Conservation (phyloP, 2,329 filamentous ascomycete genomes). For the Calonectria pauciramosa region DNA sequence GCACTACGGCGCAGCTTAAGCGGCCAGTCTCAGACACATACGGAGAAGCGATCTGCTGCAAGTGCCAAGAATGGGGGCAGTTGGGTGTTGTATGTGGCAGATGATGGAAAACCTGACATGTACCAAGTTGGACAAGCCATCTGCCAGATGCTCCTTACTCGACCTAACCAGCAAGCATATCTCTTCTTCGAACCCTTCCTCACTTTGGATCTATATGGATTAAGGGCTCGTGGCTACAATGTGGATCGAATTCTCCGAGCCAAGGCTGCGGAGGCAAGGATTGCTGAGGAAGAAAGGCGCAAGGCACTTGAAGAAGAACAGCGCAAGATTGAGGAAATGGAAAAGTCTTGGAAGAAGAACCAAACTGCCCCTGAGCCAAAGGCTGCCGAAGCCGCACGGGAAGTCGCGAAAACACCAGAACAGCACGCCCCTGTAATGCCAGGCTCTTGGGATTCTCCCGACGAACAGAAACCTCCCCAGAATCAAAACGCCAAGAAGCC, state of each 20-base stretch:
- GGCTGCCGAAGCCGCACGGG: slow-evolving; percentile 54
- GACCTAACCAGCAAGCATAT: slow-evolving; percentile 89
- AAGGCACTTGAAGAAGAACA: slow-evolving; percentile 82
- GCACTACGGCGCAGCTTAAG: slow-evolving; percentile 82
- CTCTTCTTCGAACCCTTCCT: slow-evolving; percentile 93
- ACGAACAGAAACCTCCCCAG: slow-evolving; percentile 54
- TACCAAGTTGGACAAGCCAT: slow-evolving; percentile 94
- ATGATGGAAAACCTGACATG: slow-evolving; percentile 78
- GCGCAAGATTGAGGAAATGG: slow-evolving; percentile 71
- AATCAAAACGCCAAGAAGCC: slow-evolving; percentile 56
- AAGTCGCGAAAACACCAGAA: slow-evolving; percentile 58
- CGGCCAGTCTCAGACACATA: slow-evolving; percentile 77
- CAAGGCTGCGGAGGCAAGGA: slow-evolving; percentile 87
- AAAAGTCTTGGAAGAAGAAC: slow-evolving; percentile 58
- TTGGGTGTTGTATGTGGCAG: slow-evolving; percentile 82
- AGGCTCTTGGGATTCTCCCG: slow-evolving; percentile 80
- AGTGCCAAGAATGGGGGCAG: slow-evolving; percentile 67
- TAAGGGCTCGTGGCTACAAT: slow-evolving; percentile 93
- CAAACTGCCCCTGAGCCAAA: slow-evolving; percentile 48
- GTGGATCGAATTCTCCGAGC: slow-evolving; percentile 93
- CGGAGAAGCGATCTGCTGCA: slow-evolving; percentile 82
- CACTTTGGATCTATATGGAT: slow-evolving; percentile 83
- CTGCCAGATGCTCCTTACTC: slow-evolving; percentile 82
- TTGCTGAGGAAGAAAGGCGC: slow-evolving; percentile 86
- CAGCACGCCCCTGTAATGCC: slow-evolving; percentile 71